A percentile compares a stretch with the other conserved stretches of the same genome.
phyloP scores from a whole-genome alignment of 352 stramenopile species.

The Globisporangium solare region DNA sequence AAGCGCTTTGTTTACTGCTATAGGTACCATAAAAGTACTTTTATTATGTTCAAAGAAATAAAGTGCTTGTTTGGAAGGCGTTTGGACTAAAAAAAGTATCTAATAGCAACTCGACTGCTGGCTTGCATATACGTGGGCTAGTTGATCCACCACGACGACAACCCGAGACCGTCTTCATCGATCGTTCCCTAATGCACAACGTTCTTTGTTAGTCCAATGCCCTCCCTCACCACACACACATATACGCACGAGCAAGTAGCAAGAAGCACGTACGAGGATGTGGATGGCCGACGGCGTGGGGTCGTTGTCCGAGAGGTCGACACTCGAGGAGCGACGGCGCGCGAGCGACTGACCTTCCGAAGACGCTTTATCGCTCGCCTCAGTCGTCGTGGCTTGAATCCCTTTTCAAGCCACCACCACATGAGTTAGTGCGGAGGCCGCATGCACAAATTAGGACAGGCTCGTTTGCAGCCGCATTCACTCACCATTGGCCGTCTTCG shows the following conservation, averaged over 20 bases:
- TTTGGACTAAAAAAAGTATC: constrained; percentile 13
- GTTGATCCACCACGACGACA: constrained; percentile 81
- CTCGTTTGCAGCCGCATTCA: not conserved
- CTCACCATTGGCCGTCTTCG: constrained; percentile 75
- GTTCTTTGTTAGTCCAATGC: too few species aligned
- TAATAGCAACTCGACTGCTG: too few species aligned
- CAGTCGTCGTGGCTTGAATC: constrained; percentile 82
- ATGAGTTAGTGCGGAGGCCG: constrained; percentile 2
- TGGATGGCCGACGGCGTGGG: constrained; percentile 79
- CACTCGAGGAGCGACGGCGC: constrained; percentile 72
- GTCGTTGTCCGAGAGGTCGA: constrained; percentile 80
- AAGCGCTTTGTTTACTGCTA: too few species aligned
- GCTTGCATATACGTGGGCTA: not conserved
- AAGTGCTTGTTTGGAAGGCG: too few species aligned
- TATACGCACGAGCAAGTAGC: not conserved
- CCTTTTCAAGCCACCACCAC: constrained; percentile 10
- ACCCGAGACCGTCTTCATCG: constrained; percentile 76
- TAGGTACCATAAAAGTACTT: too few species aligned
- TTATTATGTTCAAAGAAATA: too few species aligned
- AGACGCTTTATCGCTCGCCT: constrained; percentile 62
- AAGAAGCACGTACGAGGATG: constrained; percentile 50
- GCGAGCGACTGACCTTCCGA: constrained; percentile 49
- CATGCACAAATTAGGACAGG: not conserved
- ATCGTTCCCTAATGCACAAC: too few species aligned
- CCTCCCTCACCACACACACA: too few species aligned